Percentiles rank a stretch among this genome's conserved stretches.
These are phyloP conservation scores for Diaporthe australafricana DNA, from an alignment of 2,329 filamentous ascomycete species.

Conservation along the genomic window DNA sequence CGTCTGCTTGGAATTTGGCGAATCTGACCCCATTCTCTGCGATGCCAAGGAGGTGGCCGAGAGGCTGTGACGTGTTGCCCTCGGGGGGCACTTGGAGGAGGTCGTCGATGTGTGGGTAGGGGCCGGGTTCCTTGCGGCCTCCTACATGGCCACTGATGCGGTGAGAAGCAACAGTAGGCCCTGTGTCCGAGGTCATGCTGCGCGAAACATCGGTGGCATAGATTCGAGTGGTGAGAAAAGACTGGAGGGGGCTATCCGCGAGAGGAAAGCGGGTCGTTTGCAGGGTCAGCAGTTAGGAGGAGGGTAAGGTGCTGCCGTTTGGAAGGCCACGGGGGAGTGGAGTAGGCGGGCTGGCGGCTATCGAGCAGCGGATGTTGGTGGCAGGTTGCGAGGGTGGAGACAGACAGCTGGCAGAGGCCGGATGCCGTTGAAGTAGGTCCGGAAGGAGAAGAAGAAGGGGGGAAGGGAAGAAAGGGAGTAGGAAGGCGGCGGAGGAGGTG, in stretches of 20 bases:
- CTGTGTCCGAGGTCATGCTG: conserved; percentile 19
- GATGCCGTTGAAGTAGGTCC: neutral
- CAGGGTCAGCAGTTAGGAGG: neutral
- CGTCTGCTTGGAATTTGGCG: conserved; percentile 72
- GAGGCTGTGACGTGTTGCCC: conserved; percentile 60
- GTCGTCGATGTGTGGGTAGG: conserved; percentile 66
- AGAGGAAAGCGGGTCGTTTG: neutral
- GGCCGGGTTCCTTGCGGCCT: conserved; percentile 34
- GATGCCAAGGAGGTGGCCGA: conserved; percentile 64
- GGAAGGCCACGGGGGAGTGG: neutral
- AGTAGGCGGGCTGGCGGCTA: neutral
- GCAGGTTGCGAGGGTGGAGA: neutral
- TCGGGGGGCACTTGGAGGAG: conserved; percentile 59
- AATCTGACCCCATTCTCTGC: conserved; percentile 66
- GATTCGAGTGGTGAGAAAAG: neutral
- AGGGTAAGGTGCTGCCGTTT: neutral
- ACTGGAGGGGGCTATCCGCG: neutral
- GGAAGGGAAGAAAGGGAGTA: neutral
- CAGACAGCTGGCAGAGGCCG: conserved; percentile 2
- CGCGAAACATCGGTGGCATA: conserved; percentile 28
- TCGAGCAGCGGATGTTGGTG: neutral
- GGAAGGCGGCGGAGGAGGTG: neutral
- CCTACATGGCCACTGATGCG: conserved; percentile 31
- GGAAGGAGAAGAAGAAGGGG: neutral
- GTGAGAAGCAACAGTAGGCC: conserved; percentile 19